These are phyloP conservation scores for Epichloe coenophiala DNA, from an alignment of 2,329 filamentous ascomycete species.

Conservation along the genomic window DNA sequence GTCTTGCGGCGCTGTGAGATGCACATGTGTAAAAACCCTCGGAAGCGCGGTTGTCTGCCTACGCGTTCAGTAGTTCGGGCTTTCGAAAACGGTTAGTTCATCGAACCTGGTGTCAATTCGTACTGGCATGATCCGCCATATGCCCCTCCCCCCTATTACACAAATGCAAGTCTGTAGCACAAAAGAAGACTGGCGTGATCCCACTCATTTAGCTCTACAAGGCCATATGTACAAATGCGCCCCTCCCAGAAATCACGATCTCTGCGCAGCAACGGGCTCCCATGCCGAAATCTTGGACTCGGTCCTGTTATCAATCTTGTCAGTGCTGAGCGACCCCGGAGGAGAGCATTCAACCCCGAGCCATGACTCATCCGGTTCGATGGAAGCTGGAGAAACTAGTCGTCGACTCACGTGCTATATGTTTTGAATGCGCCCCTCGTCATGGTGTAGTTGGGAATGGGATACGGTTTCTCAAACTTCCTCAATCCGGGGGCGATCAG, in stretches of 20 bases:
- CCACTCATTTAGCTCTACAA: constrained; percentile 3
- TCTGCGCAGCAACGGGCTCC: constrained; percentile 30
- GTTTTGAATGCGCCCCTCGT: constrained; percentile 75
- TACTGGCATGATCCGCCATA: not conserved
- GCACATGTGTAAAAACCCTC: too few species aligned
- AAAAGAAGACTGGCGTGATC: not conserved
- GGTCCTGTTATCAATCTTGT: constrained; percentile 23
- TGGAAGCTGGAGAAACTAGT: too few species aligned
- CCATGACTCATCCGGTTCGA: too few species aligned
- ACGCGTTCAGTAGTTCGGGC: too few species aligned
- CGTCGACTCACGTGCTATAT: constrained; percentile 73
- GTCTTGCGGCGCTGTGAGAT: too few species aligned
- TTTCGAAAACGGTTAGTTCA: too few species aligned
- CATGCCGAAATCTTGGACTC: constrained; percentile 41
- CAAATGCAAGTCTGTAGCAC: not conserved
- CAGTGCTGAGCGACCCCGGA: not conserved
- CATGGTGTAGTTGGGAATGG: constrained; percentile 63
- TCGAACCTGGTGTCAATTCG: too few species aligned
- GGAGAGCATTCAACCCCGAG: too few species aligned
- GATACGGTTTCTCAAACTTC: constrained; percentile 59
- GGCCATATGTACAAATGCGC: constrained; percentile 18
- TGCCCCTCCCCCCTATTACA: not conserved
- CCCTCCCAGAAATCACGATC: constrained; percentile 14
- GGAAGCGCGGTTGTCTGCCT: too few species aligned
- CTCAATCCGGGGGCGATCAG: constrained; percentile 54